A percentile compares a stretch with the other conserved stretches of the same genome.
These are phyloP conservation scores for Cordyceps farinosa DNA, from an alignment of 2,329 filamentous ascomycete species.

Conservation along the genomic window DNA sequence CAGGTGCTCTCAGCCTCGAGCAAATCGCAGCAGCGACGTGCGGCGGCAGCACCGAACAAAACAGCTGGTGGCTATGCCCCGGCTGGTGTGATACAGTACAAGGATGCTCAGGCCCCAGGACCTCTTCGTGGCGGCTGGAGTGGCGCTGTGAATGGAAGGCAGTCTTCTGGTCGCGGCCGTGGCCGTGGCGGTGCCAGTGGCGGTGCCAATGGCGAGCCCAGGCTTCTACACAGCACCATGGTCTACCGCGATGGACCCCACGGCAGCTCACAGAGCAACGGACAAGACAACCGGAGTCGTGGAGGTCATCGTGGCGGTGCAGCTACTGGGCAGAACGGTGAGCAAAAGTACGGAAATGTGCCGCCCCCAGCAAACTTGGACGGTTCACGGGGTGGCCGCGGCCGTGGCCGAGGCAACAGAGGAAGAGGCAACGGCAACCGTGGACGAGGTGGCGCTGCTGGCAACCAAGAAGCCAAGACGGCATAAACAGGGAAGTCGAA, in stretches of 20 bases:
- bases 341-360: slow-evolving; percentile 49
- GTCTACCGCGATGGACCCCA: slow-evolving; percentile 46
- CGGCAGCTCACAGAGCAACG: slow-evolving; percentile 25
- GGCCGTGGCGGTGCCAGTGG: slow-evolving; percentile 31
- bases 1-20: slow-evolving; percentile 71
- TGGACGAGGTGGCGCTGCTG: slow-evolving; percentile 31
- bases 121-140: slow-evolving; percentile 57
- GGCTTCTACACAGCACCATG: slow-evolving; percentile 49
- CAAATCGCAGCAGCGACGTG: slow-evolving; percentile 47
- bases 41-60: slow-evolving; percentile 44
- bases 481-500: background rate
- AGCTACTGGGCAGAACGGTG: slow-evolving; percentile 19
- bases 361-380: slow-evolving; percentile 59
- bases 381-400: slow-evolving; percentile 38
- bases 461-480: slow-evolving; percentile 13
- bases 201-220: slow-evolving; percentile 34
- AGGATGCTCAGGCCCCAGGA: slow-evolving; percentile 52
- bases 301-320: slow-evolving; percentile 27
- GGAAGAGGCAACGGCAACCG: slow-evolving; percentile 35
- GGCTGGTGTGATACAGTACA: slow-evolving; percentile 59
- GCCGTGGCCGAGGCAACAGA: slow-evolving; percentile 39
- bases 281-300: slow-evolving; percentile 22
- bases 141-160: slow-evolving; percentile 49
- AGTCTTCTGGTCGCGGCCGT: slow-evolving; percentile 36
- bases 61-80: slow-evolving; percentile 53